Evolutionary conservation across 2,329 filamentous ascomycete genomes (phyloP), one percentile per base, ranked within the genome.

Genomic region (Apiospora hydei): DNA sequence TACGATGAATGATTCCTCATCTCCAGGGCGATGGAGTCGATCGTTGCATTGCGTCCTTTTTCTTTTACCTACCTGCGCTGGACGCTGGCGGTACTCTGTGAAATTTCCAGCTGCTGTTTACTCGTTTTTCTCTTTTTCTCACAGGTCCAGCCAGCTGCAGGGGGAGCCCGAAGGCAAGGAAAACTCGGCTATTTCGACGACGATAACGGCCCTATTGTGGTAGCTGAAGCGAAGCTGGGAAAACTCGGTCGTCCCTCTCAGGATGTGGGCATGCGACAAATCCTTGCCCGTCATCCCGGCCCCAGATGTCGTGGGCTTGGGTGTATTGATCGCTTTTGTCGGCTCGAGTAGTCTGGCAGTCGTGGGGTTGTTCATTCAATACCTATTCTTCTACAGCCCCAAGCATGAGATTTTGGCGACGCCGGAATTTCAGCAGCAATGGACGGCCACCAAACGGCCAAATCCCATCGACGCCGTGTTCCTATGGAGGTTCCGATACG

Each of bases 381-480:
- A 78, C 69, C 70, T 77, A 34, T 74, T 76, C 66, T 74, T 76
- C 72, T 75, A 75, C 73, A 68, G 73, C 18, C 73, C 73, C 46
- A 71, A 68, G 64, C 71, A n/a, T 66, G 73, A 73, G 64, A 73
- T 70, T 18, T 70, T 70, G 41, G 66, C 66, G 1, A 13, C 18
- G 57, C 34, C 57, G 41, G 34, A 57, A 21, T 67, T 46, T 24
- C 26, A 67, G 18, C 34, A 67, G 34, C 67, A 57, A 41, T 71
- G 70, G 70, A n/a, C 68, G 1, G 34, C 49, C 30, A 34, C 68
- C 46, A 26, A 44, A 34, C 44, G 51, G 18, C 71, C 73, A 61
- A 77, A 76, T 67, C 75, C 76, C 24, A 73, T 77, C 73, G 76
- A 77, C 47, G 69, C 73, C 44, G 64, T 77, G 24, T 72, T 77